These are phyloP conservation scores for Gillenia trifoliata DNA, from an alignment of 306 rosid genomes.

Conservation along the genomic window DNA sequence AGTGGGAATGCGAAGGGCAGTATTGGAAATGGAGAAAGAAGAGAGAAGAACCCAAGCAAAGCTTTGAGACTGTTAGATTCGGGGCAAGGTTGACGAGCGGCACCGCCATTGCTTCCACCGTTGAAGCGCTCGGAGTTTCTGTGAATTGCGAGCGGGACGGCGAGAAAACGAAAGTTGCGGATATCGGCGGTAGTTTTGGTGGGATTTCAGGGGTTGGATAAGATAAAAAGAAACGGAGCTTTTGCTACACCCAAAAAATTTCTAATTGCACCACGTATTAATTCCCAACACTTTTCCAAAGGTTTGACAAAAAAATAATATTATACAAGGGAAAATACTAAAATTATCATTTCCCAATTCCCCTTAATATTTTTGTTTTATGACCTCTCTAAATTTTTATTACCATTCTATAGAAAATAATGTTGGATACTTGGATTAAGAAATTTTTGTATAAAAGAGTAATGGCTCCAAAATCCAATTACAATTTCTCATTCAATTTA, in stretches of 20 bases:
- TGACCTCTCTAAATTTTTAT: no score
- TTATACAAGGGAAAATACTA: no score
- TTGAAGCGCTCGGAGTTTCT: not conserved
- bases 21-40: not conserved
- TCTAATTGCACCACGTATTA: not conserved
- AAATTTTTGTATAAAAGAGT: no score
- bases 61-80: constrained; percentile 56
- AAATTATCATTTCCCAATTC: no score
- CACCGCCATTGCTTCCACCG: constrained; percentile 35
- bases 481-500: no score
- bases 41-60: constrained; percentile 58
- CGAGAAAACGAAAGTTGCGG: not conserved
- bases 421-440: no score
- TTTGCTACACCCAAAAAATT: not conserved
- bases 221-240: not conserved
- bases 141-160: not conserved
- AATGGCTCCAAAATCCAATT: no score
- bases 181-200: not conserved
- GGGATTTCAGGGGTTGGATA: not conserved
- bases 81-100: constrained; percentile 70
- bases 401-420: no score
- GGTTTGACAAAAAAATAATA: no score
- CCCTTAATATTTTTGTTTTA: no score
- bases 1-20: not conserved
- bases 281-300: no score